These are phyloP conservation scores for Cordyceps fumosorosea DNA, from an alignment of 2,329 filamentous ascomycete genomes.

Conservation along the genomic window DNA sequence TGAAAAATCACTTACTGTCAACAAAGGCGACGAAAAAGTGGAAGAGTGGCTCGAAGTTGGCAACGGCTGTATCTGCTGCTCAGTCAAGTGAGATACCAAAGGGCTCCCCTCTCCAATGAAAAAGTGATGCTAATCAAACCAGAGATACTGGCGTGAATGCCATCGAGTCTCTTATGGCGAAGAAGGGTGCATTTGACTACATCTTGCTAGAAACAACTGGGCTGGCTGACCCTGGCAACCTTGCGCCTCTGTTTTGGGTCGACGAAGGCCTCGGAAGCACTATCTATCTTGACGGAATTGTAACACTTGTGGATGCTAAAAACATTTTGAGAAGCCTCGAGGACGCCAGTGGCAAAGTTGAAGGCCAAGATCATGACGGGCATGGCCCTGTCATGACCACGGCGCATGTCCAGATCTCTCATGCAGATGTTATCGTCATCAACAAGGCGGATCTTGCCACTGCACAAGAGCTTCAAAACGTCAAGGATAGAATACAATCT, in stretches of 20 bases:
- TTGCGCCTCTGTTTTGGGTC: constrained; percentile 95
- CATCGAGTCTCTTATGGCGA: constrained; percentile 92
- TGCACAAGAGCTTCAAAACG: constrained; percentile 57
- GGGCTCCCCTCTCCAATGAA: no score
- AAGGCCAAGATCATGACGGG: constrained; percentile 44
- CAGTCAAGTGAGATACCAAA: constrained; percentile 63
- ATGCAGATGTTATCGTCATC: constrained; percentile 89
- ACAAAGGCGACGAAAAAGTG: constrained; percentile 71
- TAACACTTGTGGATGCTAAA: constrained; percentile 91
- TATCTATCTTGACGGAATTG: constrained; percentile 94
- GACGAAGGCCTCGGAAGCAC: constrained; percentile 92
- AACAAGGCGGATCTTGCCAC: constrained; percentile 89
- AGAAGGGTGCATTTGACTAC: constrained; percentile 91
- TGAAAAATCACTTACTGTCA: constrained; percentile 91
- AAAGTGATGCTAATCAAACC: constrained; percentile 18
- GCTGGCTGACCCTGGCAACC: constrained; percentile 88
- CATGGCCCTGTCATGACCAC: constrained; percentile 73
- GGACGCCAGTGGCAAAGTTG: constrained; percentile 53
- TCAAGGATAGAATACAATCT: constrained; percentile 65
- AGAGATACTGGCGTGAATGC: constrained; percentile 90
- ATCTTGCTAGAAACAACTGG: constrained; percentile 96
- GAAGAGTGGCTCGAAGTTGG: constrained; percentile 94
- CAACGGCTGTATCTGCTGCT: constrained; percentile 97
- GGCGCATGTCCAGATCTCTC: constrained; percentile 92
- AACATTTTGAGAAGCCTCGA: constrained; percentile 81